Evolutionary conservation across 108 stramenopile genomes (phyloP).

Genomic region (Stephanodiscus minutulus): DNA sequence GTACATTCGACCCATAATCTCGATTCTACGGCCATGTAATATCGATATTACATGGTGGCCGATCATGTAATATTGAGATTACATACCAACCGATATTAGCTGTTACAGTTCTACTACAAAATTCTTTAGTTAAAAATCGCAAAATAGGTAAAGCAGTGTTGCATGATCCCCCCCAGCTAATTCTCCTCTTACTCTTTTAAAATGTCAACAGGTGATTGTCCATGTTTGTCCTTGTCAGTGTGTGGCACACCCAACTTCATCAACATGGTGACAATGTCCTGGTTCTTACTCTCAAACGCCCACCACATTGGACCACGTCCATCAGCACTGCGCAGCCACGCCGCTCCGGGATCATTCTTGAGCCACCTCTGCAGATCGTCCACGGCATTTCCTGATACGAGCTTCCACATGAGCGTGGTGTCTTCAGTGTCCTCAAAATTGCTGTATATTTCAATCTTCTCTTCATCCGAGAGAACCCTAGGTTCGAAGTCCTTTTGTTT

Average conservation of each 20-base stretch:
- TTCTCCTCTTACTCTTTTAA: constrained; percentile 44
- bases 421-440: constrained; percentile 84
- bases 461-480: constrained; percentile 43
- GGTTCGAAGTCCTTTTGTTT: constrained; percentile 14
- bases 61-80: too few relatives aligned
- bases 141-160: background rate
- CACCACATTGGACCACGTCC: constrained; percentile 91
- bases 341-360: constrained; percentile 71
- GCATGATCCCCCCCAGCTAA: background rate
- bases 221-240: constrained; percentile 78
- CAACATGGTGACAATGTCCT: constrained; percentile 81
- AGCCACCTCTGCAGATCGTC: constrained; percentile 71
- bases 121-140: too few relatives aligned
- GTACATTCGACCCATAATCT: too few relatives aligned
- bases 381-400: constrained; percentile 63
- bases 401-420: constrained; percentile 86
- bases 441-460: constrained; percentile 69
- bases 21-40: too few relatives aligned
- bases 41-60: too few relatives aligned
- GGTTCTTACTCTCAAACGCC: constrained; percentile 83
- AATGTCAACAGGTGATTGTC: constrained; percentile 76
- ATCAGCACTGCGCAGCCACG: constrained; percentile 82
- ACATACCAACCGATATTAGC: too few relatives aligned
- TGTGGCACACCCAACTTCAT: constrained; percentile 81
- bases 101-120: too few relatives aligned